These are phyloP conservation scores for Rutidosis leptorrhynchoides DNA, from an alignment of 129 eudicot species.

Conservation along the genomic window DNA sequence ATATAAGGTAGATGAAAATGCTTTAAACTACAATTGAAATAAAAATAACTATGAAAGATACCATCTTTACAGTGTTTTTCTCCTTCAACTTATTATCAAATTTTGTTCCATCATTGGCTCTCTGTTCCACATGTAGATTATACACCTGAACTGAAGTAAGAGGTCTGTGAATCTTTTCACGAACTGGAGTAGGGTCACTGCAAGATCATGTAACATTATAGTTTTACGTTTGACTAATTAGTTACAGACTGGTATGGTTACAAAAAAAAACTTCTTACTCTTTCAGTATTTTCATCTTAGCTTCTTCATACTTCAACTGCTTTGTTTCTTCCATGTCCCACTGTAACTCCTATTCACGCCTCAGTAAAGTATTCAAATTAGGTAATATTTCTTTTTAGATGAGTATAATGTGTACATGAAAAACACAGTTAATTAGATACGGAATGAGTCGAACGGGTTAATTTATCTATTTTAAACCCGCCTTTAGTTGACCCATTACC, in stretches of 20 bases:
- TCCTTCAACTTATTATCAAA: constrained; percentile 62
- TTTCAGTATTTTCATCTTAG: constrained; percentile 51
- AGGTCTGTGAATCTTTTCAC: constrained; percentile 60
- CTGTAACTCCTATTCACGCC: neutral
- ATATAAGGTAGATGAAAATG: neutral
- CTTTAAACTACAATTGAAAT: neutral
- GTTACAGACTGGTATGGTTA: neutral
- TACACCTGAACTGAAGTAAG: constrained; percentile 51
- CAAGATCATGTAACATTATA: neutral
- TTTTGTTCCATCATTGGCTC: constrained; percentile 30
- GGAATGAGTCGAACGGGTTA: neutral
- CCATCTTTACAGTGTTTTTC: constrained; percentile 51
- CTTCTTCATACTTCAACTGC: constrained; percentile 57
- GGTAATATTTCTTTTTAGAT: neutral
- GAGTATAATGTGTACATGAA: neutral
- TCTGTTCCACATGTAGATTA: constrained; percentile 35
- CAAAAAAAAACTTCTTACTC: constrained; percentile 39
- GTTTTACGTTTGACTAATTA: neutral
- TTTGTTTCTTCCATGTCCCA: neutral
- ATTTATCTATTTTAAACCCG: neutral
- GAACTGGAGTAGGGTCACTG: constrained; percentile 70
- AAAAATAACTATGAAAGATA: neutral
- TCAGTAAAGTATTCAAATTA: neutral
- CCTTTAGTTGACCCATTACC: neutral
- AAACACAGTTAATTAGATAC: neutral